Percentiles rank a stretch among this genome's conserved stretches.
phyloP scores from a whole-genome alignment of 345 rosid species.

The Brassica juncea region DNA sequence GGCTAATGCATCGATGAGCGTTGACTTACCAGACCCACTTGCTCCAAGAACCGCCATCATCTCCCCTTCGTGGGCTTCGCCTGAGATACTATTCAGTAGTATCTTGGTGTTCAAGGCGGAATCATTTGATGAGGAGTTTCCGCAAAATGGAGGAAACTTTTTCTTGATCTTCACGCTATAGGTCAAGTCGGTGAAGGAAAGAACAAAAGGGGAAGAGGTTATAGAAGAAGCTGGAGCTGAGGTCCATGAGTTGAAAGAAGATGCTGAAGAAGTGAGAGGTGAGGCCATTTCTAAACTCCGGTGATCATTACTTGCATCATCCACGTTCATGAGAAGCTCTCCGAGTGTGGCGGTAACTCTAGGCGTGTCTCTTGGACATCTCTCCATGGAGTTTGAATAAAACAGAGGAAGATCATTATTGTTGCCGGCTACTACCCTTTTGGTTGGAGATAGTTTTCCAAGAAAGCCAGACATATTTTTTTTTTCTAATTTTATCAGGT shows the following conservation, averaged over 20 bases:
- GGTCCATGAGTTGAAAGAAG: conserved; percentile 40
- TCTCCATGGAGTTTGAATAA: conserved; percentile 42
- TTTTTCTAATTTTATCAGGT: not conserved
- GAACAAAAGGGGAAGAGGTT: conserved; percentile 62
- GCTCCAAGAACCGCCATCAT: conserved; percentile 95
- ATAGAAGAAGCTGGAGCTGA: conserved; percentile 46
- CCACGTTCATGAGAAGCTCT: conserved; percentile 62
- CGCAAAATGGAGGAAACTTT: conserved; percentile 43
- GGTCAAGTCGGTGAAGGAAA: conserved; percentile 63
- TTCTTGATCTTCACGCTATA: conserved; percentile 62
- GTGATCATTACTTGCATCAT: conserved; percentile 49
- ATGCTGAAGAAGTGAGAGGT: conserved; percentile 39
- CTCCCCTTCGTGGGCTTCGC: conserved; percentile 74
- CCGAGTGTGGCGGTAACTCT: conserved; percentile 55
- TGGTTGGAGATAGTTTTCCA: conserved; percentile 37
- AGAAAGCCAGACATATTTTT: conserved; percentile 41
- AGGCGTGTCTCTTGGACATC: conserved; percentile 39
- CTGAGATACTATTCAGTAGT: conserved; percentile 56
- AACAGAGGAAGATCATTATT: conserved; percentile 46
- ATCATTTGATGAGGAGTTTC: conserved; percentile 26
- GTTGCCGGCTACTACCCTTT: conserved; percentile 24
- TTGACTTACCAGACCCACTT: conserved; percentile 93
- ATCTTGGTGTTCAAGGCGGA: conserved; percentile 41
- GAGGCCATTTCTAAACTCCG: conserved; percentile 49
- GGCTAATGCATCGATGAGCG: conserved; percentile 87